These are phyloP conservation scores for Chrysopogon serrulatus DNA, from an alignment of 176 grass and related monocot genomes.

Conservation along the genomic window DNA sequence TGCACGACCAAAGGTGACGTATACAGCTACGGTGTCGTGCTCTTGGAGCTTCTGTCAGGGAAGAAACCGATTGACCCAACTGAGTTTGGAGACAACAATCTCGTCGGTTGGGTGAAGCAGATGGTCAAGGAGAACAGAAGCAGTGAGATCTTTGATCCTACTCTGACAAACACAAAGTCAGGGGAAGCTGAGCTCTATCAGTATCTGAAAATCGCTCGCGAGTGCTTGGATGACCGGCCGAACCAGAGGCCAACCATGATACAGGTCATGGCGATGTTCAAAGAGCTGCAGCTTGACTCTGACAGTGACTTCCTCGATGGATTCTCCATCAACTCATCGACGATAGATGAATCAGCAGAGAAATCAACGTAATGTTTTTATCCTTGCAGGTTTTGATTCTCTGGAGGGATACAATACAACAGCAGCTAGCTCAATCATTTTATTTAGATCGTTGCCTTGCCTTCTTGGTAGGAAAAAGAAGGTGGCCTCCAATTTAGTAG, in stretches of 20 bases:
- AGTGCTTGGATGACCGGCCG: constrained; percentile 81
- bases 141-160: constrained; percentile 72
- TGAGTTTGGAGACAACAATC: constrained; percentile 89
- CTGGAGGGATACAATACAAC: constrained; percentile 33
- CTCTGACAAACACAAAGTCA: constrained; percentile 40
- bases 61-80: constrained; percentile 87
- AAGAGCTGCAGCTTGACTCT: constrained; percentile 71
- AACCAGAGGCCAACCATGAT: constrained; percentile 85
- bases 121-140: constrained; percentile 77
- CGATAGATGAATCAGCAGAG: constrained; percentile 74
- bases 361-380: constrained; percentile 39
- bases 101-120: constrained; percentile 95
- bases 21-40: constrained; percentile 92
- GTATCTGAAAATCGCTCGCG: constrained; percentile 84
- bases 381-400: constrained; percentile 45
- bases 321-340: constrained; percentile 42
- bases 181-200: constrained; percentile 62
- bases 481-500: constrained; percentile 17
- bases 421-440: constrained; percentile 37
- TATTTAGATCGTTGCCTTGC: neutral
- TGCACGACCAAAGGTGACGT: constrained; percentile 96
- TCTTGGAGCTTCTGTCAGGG: constrained; percentile 92
- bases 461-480: neutral
- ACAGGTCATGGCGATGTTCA: constrained; percentile 99
- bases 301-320: constrained; percentile 82